Percentiles rank a stretch among this genome's conserved stretches.
Evolutionary conservation across 2,329 filamentous ascomycete species (phyloP).

Genomic region (Erysiphe pulchra): DNA sequence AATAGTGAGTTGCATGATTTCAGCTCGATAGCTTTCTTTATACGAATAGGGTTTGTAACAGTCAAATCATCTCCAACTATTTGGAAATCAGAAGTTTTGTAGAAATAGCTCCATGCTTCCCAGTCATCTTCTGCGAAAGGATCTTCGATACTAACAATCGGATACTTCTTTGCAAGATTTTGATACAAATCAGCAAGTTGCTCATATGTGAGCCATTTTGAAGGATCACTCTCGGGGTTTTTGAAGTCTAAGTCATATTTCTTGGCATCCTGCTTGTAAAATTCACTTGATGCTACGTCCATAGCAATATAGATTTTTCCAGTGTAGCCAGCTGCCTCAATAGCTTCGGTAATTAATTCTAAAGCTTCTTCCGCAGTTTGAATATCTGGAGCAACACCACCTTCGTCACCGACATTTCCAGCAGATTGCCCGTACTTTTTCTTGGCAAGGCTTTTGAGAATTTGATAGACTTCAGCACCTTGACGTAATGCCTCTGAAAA

Average conservation of each 20-base stretch:
- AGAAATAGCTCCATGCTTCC: constrained; percentile 99
- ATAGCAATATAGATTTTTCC: constrained; percentile 96
- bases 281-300: constrained; percentile 97
- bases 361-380: constrained; percentile 92
- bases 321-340: constrained; percentile 84
- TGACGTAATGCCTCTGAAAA: constrained; percentile 94
- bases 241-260: constrained; percentile 99
- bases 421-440: constrained; percentile 98
- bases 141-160: constrained; percentile 96
- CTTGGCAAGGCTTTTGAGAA: constrained; percentile 90
- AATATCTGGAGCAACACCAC: constrained; percentile 97
- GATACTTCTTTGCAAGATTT: constrained; percentile 75
- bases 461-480: constrained; percentile 94
- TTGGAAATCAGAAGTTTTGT: constrained; percentile 96
- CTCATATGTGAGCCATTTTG: constrained; percentile 98
- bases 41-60: constrained; percentile 94
- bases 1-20: constrained; percentile 97
- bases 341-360: constrained; percentile 81
- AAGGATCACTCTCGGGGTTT: constrained; percentile 89
- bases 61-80: constrained; percentile 97
- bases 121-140: constrained; percentile 99
- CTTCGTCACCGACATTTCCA: constrained; percentile 97
- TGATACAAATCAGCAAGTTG: constrained; percentile 84
- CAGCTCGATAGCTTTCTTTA: constrained; percentile 98
- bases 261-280: constrained; percentile 94